Evolutionary conservation across 768 basidiomycete species (phyloP), one percentile per base, ranked within the genome.

Genomic region (Termitomyces sp.): DNA sequence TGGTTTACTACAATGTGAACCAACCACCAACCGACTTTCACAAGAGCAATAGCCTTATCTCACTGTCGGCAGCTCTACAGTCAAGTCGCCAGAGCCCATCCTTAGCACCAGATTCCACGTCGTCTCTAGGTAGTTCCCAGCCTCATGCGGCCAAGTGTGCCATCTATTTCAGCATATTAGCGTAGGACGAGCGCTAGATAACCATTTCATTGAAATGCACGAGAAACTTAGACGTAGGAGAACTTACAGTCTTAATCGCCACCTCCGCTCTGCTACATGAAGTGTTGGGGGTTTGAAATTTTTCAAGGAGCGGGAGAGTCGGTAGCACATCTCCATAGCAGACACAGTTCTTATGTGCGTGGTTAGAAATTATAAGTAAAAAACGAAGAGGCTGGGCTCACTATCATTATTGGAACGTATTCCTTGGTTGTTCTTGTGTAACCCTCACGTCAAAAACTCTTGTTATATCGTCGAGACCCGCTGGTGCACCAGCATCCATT

Each of bases 11-110:
- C 20, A 47, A 20, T 36, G 31, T 52, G 50, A 16, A 56, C 69
- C 39, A 57, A 85, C 94, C 94, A 72, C 89, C n/a, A n/a, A n/a
- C n/a, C n/a, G n/a, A n/a, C 81, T 63, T 96, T 92, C 3, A 97
- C 84, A 9, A 96, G 75, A 6, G 73, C 74, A n/a, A 91, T 88
- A 0, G 94, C 94, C 60, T 88, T 84, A 40, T 88, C 83, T 90
- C 95, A 98, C 59, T 91, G 83, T 47, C 91, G 81, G 43, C 94
- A 73, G 1, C 95, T 89, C 85, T 5, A 98, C 94, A 0, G 91
- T 91, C 22, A 98, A 71, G 40, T 95, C 86, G 64, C 98, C 97
- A n/a, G n/a, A 5, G 89, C 85, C 76, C 91, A 96, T 88, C 87
- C 66, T 88, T 89, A 15, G 82, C 82, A 55, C 74, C 76, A 5